Base-by-base conservation (phyloP, 2,329 filamentous ascomycete genomes). In the Exophiala calicioides region DNA sequence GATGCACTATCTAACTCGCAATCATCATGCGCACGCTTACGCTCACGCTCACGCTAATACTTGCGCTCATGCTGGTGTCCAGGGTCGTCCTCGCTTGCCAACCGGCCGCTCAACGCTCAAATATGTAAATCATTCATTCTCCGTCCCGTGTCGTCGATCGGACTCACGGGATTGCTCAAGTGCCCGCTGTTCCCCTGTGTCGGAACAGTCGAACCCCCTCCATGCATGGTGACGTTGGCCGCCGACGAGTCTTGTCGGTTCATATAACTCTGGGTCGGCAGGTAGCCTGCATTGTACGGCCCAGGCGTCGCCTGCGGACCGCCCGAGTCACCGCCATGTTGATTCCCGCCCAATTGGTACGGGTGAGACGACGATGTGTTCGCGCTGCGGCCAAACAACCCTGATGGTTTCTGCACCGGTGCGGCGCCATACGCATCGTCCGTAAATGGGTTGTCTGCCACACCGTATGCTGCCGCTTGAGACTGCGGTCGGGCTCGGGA, bases 391-490 rank as follows among this genome's bases (percentile, higher is more conserved):
- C 51, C 48, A 39, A 57, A 57, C 27, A 52, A 44, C 21, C 46
- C 38, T 36, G 44, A 34, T 9, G 45, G 38, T 34, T 42, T 43
- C 27, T 41, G 29, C 9, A 19, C 21, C 3, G 47, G 30, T 10
- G 24, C 42, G 3, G 50, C 32, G 18, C 47, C 50, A 44, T 53
- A 52, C 5, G 46, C 50, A 37, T 58, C 55, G 30, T 59, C 57
- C 26, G 53, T 44, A 38, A 59, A 59, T 3, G 57, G 57, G 35
- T 59, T 58, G 10, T 59, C 57, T 5, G 47, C 38, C 1, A 56
- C 50, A 6, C 48, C 55, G 33, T 56, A 55, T 5, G 47, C 50
- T n/a, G 33, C 30, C 6, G 24, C 35, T 33, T 49, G 50, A 15
- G 53, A 51, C 19, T 32, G 47, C 24, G 52, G 48, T 5, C 43